Base-by-base conservation (phyloP, 768 basidiomycete genomes). In the Mycena capillaripes region DNA sequence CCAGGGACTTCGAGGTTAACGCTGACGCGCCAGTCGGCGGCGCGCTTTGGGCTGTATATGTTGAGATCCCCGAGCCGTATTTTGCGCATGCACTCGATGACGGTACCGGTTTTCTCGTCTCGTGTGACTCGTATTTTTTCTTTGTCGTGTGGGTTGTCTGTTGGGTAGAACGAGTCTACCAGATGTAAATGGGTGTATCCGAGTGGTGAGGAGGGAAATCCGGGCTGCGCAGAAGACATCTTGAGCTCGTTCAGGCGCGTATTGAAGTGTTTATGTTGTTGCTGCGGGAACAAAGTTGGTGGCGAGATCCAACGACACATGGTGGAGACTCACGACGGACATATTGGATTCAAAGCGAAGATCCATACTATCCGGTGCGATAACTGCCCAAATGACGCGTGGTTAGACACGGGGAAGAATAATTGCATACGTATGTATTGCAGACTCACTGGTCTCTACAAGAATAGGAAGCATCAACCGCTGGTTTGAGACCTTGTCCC, bases 301-400 rank as follows among this genome's bases (percentile, higher is more conserved):
- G 75, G 68, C 76, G 75, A 68, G 58, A 48, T 69, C 36, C 25
- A 23, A 23, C 76, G 64, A 52, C 32, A 63, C 38, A 53, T 53
- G 46, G 67, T 17, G 17, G 27, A 71, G 57, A 88, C 93, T 78
- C 79, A 97, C 95, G 73, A 87, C 82, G 50, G 95, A 89, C 97
- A 99, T 98, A 79, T 97, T 97, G 71, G 95, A 94, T 80, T 97
- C 94, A 81, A 98, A 98, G 16, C 91, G 91, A 66, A 91, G 79
- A 59, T 94, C 91, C 4, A 89, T 71, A 38, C 79, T 83, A 61
- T 92, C 89, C 11, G 93, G 91, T 6, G 82, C 75, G 7, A 97
- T 83, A 72, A 97, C 96, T 98, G 78, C 14, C 62, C 53, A 66
- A 64, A 78, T 46, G 58, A 63, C 50, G 62, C 59, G 57, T 56